Evolutionary conservation across 1,139 yeast species (phyloP).

Genomic region (Kodamaea sp.): DNA sequence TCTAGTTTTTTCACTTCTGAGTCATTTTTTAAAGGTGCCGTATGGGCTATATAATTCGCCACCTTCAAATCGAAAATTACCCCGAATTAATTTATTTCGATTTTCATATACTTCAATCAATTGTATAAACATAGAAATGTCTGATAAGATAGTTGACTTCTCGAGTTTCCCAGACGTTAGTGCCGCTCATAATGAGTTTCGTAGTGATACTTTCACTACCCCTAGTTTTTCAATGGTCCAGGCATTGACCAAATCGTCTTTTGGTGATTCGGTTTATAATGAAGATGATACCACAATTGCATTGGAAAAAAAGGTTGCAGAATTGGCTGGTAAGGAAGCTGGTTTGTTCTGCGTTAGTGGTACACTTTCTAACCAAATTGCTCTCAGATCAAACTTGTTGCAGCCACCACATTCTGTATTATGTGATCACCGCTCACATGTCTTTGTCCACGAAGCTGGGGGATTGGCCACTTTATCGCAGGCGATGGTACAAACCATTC

Average conservation of each 20-base stretch:
- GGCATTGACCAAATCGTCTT: conserved; percentile 19
- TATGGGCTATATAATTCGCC: too few relatives aligned
- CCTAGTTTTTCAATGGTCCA: conserved; percentile 77
- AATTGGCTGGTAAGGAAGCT: conserved; percentile 39
- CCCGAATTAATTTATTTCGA: too few relatives aligned
- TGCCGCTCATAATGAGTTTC: conserved; percentile 38
- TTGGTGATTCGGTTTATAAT: conserved; percentile 44
- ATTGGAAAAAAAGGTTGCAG: conserved; percentile 34
- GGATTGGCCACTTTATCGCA: conserved; percentile 45
- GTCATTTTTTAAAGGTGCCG: too few relatives aligned
- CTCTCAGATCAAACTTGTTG: conserved; percentile 34
- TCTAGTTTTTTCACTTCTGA: too few relatives aligned
- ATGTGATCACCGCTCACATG: conserved; percentile 42
- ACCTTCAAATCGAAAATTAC: too few relatives aligned
- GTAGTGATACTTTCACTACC: conserved; percentile 91
- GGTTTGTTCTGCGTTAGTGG: conserved; percentile 45
- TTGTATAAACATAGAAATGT: too few relatives aligned
- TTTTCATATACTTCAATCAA: too few relatives aligned
- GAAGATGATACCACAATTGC: conserved; percentile 37
- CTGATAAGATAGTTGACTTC: neutral
- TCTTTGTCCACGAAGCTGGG: conserved; percentile 42
- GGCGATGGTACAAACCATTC: conserved; percentile 42
- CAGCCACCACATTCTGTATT: conserved; percentile 46
- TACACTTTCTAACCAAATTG: conserved; percentile 46
- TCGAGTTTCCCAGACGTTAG: conserved; percentile 9